Evolutionary conservation across 1,139 yeast genomes (phyloP), one percentile per base, ranked within the genome.

Genomic region (Suhomyces taliae): DNA sequence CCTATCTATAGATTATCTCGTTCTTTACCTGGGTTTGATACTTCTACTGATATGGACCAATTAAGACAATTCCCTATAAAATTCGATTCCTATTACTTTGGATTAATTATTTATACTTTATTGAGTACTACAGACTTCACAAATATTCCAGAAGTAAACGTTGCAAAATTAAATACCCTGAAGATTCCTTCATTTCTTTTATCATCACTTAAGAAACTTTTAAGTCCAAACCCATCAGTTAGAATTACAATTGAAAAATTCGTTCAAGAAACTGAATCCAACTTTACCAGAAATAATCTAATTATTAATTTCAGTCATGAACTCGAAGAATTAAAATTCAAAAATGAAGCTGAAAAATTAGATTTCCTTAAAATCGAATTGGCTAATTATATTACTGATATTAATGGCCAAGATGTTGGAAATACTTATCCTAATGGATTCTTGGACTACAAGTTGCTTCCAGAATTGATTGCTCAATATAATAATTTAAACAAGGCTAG

Each of bases 41-140:
- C 59, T 8, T 62, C 68, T 38, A 74, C 78, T 6, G 85, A 81
- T 54, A 66, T 80, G 50, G 79, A 75, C 34, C 63, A 69, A 0
- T 60, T 77, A n/a, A 68, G 72, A 44, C 59, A 43, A 39, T 70
- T 60, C 46, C 74, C 62, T 58, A 72, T 65, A 35, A 81, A 79
- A 51, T 69, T 79, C 45, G 97, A 90, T 60, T 74, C 95, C 0
- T 85, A 76, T 65, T 74, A 76, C 48, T 70, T 84, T 39, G 96
- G 90, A 2, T 65, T 68, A 4, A 70, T 89, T 34, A 74, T 87
- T 9, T 74, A 69, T 52, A 51, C 71, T 64, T 53, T 65, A 2
- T 79, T 83, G 59, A 72, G 73, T 38, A 64, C 51, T 8, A 41
- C 47, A 1, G 56, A 57, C 12, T 54, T 54, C 39, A 41, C 51